These are phyloP conservation scores for Xylaria curta DNA, from an alignment of 495 filamentous ascomycete genomes.

Conservation along the genomic window DNA sequence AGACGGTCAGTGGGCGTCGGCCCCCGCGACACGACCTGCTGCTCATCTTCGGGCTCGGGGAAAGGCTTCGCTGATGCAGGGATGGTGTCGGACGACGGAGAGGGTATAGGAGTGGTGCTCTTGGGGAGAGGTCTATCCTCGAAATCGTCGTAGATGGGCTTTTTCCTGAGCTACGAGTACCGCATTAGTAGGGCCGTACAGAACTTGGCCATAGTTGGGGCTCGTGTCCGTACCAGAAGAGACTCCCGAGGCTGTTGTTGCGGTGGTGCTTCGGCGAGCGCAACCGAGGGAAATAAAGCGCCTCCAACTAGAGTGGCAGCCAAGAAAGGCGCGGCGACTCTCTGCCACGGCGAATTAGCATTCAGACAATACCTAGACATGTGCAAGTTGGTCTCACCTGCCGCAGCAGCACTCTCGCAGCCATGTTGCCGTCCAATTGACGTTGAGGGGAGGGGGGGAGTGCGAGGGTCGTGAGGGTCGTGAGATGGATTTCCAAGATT, in stretches of 20 bases:
- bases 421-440: slow-evolving; percentile 56
- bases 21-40: slow-evolving; percentile 44
- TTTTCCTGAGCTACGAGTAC: slow-evolving; percentile 59
- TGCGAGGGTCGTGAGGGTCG: slow-evolving; percentile 16
- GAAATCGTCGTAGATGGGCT: slow-evolving; percentile 88
- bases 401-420: slow-evolving; percentile 60
- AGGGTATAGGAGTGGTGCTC: slow-evolving; percentile 41
- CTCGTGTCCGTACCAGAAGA: slow-evolving; percentile 17
- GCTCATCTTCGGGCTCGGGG: slow-evolving; percentile 28
- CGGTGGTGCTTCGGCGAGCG: slow-evolving; percentile 53
- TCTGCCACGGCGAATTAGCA: slow-evolving; percentile 35
- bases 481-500: slow-evolving; percentile 27
- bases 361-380: slow-evolving; percentile 1
- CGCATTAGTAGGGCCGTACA: slow-evolving; percentile 3
- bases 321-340: slow-evolving; percentile 56
- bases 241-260: slow-evolving; percentile 31
- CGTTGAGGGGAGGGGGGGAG: slow-evolving; percentile 26
- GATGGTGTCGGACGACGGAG: slow-evolving; percentile 39
- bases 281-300: slow-evolving; percentile 52
- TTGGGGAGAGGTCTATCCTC: slow-evolving; percentile 45
- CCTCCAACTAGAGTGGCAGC: slow-evolving; percentile 53
- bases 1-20: slow-evolving; percentile 92
- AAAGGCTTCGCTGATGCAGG: slow-evolving; percentile 43
- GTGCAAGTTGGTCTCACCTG: slow-evolving; percentile 41
- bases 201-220: slow-evolving; percentile 23